Conservation (phyloP, 352 stramenopile species). For the Nothophytophthora sp. region DNA sequence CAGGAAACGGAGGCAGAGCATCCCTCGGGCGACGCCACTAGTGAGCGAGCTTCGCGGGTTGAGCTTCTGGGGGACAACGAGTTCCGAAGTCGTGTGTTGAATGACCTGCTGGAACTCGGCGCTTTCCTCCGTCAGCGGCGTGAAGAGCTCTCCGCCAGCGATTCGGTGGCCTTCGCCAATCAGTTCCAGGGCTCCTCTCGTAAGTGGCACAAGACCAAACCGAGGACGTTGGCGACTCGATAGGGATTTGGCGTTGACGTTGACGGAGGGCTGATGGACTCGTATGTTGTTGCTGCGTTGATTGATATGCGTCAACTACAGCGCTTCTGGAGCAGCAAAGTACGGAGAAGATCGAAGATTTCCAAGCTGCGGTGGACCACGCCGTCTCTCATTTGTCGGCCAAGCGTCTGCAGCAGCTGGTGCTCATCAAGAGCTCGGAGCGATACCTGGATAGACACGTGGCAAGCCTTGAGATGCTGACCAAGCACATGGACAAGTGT, state of each 20-base stretch:
- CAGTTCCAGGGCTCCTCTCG: constrained; percentile 70
- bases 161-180: constrained; percentile 69
- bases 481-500: constrained; percentile 74
- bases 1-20: constrained; percentile 6
- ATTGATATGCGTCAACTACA: constrained; percentile 21
- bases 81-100: constrained; percentile 60
- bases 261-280: not conserved
- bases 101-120: constrained; percentile 76
- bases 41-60: constrained; percentile 37
- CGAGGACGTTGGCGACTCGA: too few relatives aligned
- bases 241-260: not conserved
- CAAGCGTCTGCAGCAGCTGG: constrained; percentile 74
- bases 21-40: not conserved
- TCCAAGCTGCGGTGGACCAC: constrained; percentile 37
- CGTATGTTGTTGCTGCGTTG: constrained; percentile 2
- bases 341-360: constrained; percentile 40
- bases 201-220: too few relatives aligned
- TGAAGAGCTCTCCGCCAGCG: constrained; percentile 40
- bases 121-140: constrained; percentile 63
- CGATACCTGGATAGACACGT: constrained; percentile 76
- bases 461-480: constrained; percentile 67
- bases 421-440: constrained; percentile 76
- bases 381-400: constrained; percentile 53
- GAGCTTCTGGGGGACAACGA: constrained; percentile 53
- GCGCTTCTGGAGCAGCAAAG: constrained; percentile 70